Conservation (phyloP, 257 asterid genomes). For the Primulina huaijiensis region DNA sequence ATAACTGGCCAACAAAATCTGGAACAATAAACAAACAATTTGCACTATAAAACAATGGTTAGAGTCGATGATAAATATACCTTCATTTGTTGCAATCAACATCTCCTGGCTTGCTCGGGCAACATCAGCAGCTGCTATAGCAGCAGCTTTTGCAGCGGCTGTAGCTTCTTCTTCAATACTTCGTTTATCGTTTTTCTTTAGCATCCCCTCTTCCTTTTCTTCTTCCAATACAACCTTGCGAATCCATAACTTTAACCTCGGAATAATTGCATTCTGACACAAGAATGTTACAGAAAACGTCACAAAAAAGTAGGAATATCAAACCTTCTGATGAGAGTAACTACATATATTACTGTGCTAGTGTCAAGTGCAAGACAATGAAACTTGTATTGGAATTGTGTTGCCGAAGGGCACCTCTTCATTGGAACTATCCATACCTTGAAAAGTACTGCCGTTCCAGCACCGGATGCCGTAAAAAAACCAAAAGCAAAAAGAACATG, state of each 20-base stretch:
- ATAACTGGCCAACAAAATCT: neutral
- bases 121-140: slow-evolving; percentile 88
- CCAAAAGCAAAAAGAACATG: slow-evolving; percentile 81
- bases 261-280: slow-evolving; percentile 68
- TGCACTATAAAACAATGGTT: neutral
- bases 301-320: slow-evolving; percentile 24
- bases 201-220: slow-evolving; percentile 45
- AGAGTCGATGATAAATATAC: slow-evolving; percentile 33
- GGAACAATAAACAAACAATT: neutral
- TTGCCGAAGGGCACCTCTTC: slow-evolving; percentile 11
- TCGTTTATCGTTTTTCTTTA: slow-evolving; percentile 44
- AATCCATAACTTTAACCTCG: slow-evolving; percentile 89
- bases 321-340: slow-evolving; percentile 21
- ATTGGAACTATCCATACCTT: slow-evolving; percentile 49
- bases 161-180: slow-evolving; percentile 81
- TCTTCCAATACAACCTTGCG: slow-evolving; percentile 74
- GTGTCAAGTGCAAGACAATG: slow-evolving; percentile 7
- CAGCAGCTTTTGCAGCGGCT: slow-evolving; percentile 90
- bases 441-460: slow-evolving; percentile 74
- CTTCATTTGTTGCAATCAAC: slow-evolving; percentile 67
- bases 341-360: slow-evolving; percentile 5
- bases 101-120: slow-evolving; percentile 94
- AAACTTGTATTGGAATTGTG: neutral
- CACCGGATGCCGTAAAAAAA: slow-evolving; percentile 72
- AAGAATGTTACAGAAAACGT: slow-evolving; percentile 23